Conservation (phyloP, 306 rosid species). For the Quercus parvula region DNA sequence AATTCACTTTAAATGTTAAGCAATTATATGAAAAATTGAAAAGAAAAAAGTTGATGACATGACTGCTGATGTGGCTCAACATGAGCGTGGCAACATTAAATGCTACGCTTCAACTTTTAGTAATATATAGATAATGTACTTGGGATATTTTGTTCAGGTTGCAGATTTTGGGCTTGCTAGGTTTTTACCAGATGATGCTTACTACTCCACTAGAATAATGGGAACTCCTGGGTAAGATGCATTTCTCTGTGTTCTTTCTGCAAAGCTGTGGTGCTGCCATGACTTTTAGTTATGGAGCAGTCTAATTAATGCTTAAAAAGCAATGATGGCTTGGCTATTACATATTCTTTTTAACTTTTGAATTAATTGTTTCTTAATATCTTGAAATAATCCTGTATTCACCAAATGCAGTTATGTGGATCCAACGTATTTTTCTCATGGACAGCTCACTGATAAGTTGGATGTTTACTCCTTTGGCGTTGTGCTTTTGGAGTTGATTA, state of each 20-base stretch:
- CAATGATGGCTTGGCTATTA: background rate
- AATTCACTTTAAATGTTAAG: no score
- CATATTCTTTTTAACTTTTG: background rate
- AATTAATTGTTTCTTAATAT: background rate
- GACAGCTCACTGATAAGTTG: slow-evolving; percentile 62
- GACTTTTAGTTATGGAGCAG: background rate
- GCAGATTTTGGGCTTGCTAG: slow-evolving; percentile 73
- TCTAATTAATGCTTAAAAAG: slow-evolving; percentile 22
- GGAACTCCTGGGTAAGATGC: slow-evolving; percentile 64
- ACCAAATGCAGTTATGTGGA: slow-evolving; percentile 50
- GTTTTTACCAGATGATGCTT: slow-evolving; percentile 43
- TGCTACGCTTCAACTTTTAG: no score
- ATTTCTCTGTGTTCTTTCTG: background rate
- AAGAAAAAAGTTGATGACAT: no score
- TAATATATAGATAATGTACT: background rate
- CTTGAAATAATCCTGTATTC: background rate
- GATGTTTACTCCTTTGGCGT: slow-evolving; percentile 66
- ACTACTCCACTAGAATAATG: slow-evolving; percentile 58
- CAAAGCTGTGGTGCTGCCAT: background rate
- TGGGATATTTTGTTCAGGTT: slow-evolving; percentile 33
- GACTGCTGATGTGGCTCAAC: no score
- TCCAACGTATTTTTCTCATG: slow-evolving; percentile 60
- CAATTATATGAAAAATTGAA: no score
- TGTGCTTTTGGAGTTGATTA: slow-evolving; percentile 67
- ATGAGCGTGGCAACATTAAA: no score